Conservation (phyloP, 129 eudicot genomes). For the Helianthus annuus region HanXRQr2.0-SUNRISE NC_035446.2:119181403-119181902, state of each 20-base stretch:
- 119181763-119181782: too few species aligned
- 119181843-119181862: too few species aligned
- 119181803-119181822: too few species aligned
- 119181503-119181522: conserved; percentile 79
- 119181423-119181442: too few species aligned
- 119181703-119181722: conserved; percentile 68
- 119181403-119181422: too few species aligned
- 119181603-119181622: conserved; percentile 70
- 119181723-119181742: conserved; percentile 32
- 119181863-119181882: too few species aligned
- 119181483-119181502: conserved; percentile 73
- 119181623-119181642: conserved; percentile 45
- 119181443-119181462: background rate
- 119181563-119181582: conserved; percentile 73
- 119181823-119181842: too few species aligned
- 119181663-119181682: conserved; percentile 50
- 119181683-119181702: conserved; percentile 66
- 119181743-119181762: conserved; percentile 35
- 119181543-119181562: conserved; percentile 41
- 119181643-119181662: conserved; percentile 27
- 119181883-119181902: too few species aligned
- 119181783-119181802: too few species aligned
- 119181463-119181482: background rate
- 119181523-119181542: conserved; percentile 53
- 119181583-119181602: conserved; percentile 79